Conservation (phyloP, 2,329 filamentous ascomycete species). For the Nemania sp. region DNA sequence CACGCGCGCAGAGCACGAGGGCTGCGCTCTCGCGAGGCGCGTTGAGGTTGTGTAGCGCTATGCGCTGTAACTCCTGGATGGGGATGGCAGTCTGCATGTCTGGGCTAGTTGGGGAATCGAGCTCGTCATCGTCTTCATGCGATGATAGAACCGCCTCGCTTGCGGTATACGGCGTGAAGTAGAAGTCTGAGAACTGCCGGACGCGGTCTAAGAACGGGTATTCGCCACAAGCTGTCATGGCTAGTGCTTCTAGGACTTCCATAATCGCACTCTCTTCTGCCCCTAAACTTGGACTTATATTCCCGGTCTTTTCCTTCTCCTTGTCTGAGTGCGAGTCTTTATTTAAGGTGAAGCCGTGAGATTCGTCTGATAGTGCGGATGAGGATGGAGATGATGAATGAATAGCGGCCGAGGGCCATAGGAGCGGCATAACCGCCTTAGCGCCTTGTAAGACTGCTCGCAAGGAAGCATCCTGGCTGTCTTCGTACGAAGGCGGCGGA, state of each 20-base stretch:
- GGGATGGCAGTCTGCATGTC: not conserved
- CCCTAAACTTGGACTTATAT: no score
- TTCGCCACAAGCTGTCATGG: constrained; percentile 18
- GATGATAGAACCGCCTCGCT: not conserved
- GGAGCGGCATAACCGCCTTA: not conserved
- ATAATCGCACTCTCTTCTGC: constrained; percentile 9
- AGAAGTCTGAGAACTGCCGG: constrained; percentile 32
- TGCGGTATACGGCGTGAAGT: constrained; percentile 26
- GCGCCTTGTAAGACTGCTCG: constrained; percentile 23
- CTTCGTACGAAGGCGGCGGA: constrained; percentile 32
- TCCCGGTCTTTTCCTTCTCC: not conserved
- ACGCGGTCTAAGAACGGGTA: constrained; percentile 26
- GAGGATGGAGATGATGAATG: not conserved
- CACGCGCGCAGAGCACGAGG: constrained; percentile 33
- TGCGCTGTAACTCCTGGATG: constrained; percentile 15
- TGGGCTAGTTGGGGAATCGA: not conserved
- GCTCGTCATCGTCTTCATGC: not conserved
- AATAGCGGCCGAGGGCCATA: constrained; percentile 20
- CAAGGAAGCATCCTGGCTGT: constrained; percentile 31
- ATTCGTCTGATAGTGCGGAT: not conserved
- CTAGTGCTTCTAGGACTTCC: constrained; percentile 18
- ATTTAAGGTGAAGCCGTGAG: not conserved
- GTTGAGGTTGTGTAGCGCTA: not conserved
- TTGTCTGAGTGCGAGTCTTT: not conserved
- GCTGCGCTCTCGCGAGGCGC: constrained; percentile 27